Evolutionary conservation across 2,329 filamentous ascomycete species (phyloP), one percentile per base, ranked within the genome.

Genomic region (Pleurostoma richardsiae): DNA sequence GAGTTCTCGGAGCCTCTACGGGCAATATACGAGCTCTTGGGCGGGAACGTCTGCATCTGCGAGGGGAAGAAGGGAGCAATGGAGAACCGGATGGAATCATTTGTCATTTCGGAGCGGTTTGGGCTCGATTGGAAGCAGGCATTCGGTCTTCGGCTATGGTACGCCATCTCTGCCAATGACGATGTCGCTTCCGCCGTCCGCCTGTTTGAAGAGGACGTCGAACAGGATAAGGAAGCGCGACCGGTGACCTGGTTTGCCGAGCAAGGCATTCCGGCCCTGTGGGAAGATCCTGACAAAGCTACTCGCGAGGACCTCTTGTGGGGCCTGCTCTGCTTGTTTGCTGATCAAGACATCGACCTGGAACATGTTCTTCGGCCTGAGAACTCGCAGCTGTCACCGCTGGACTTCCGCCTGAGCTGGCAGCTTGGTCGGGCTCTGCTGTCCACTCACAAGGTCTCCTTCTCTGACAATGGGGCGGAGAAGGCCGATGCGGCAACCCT

Each of bases 101-200:
- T 99, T 60, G 77, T 83, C 45, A 88, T 99, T 53, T 88, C 90
- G 1, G 79, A 87, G 57, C 84, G 85, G 41, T 99, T 96, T 62
- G 82, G 82, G 4, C 74, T 99, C 33, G 88, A 95, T 62, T 99
- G 94, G 94, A 85, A 89, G 63, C 91, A 95, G 60, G 85, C 91
- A 1, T 96, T 99, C 64, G 92, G 89, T 8, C 76, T 99, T 43
- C 83, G 91, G 40, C 74, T 99, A 2, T 97, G 90, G 88, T 99
- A 96, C 63, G 85, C 84, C 40, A 87, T 83, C 39, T 75, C 80
- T 3, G 72, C 79, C 31, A 75, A 83, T 38, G 86, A 90, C 40
- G 77, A 82, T 33, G 75, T 96, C 40, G 80, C 85, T 43, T 72
- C 76, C 41, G 91, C 91, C 3, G 84, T 99, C 4, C 67, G 74